These are phyloP conservation scores for Cadophora sp. DNA, from an alignment of 2,329 filamentous ascomycete genomes.

Conservation along the genomic window DNA sequence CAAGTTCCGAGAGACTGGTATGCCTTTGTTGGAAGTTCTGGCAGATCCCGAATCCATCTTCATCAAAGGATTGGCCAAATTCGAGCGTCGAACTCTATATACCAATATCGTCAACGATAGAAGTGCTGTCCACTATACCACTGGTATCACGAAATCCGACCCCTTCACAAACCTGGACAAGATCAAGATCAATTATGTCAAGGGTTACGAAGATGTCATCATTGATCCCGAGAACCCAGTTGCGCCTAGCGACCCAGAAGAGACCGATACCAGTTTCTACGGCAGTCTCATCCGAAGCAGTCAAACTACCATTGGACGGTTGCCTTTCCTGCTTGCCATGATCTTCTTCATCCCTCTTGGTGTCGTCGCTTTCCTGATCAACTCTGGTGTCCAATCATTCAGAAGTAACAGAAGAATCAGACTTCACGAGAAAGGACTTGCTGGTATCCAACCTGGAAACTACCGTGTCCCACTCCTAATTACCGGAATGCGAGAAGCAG, in stretches of 20 bases:
- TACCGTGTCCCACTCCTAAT: slow-evolving; percentile 81
- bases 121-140: slow-evolving; percentile 84
- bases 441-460: slow-evolving; percentile 69
- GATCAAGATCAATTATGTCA: slow-evolving; percentile 74
- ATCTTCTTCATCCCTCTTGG: slow-evolving; percentile 77
- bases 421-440: slow-evolving; percentile 74
- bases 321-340: slow-evolving; percentile 71
- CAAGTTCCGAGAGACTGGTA: slow-evolving; percentile 81
- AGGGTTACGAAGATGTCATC: slow-evolving; percentile 77
- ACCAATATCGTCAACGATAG: slow-evolving; percentile 88
- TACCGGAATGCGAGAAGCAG: slow-evolving; percentile 75
- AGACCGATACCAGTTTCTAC: slow-evolving; percentile 37
- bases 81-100: slow-evolving; percentile 80
- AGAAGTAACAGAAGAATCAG: slow-evolving; percentile 77
- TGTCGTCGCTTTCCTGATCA: slow-evolving; percentile 73
- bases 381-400: slow-evolving; percentile 78
- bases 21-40: slow-evolving; percentile 79
- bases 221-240: slow-evolving; percentile 72
- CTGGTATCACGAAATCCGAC: slow-evolving; percentile 76
- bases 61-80: slow-evolving; percentile 76
- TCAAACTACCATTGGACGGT: slow-evolving; percentile 47
- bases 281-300: slow-evolving; percentile 42
- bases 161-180: slow-evolving; percentile 74
- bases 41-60: slow-evolving; percentile 88
- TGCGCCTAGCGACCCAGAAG: slow-evolving; percentile 50